Base-by-base conservation (phyloP, 768 basidiomycete species). In the Mrakia gelida region DNA sequence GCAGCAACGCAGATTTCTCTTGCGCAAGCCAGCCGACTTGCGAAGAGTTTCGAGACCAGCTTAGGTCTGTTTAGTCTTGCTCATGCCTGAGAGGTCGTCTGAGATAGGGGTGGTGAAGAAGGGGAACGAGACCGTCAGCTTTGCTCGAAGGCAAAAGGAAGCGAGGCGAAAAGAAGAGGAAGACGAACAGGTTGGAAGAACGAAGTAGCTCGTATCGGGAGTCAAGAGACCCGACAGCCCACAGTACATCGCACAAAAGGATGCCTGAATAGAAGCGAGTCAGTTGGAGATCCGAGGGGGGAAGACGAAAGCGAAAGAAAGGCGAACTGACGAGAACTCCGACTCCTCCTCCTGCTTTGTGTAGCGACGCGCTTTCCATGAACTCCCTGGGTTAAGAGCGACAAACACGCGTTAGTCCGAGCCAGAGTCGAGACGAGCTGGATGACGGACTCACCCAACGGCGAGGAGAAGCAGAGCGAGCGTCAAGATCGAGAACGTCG, bases 401-500 rank as follows among this genome's bases (percentile, higher is more conserved):
- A n/a, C 30, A 3, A 38, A 38, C 38, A 38, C 38, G 38, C 38
- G 38, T 38, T 38, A 38, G 38, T 38, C 8, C 38, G 8, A 38
- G 8, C 38, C 38, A 38, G 38, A 38, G 38, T 8, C 3, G 38
- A 38, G n/a, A 62, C 13, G 61, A 5, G 10, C 3, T 38, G 7
- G 16, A 1, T 3, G 65, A 67, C 8, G 30, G 18, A 67, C 65
- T 67, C 21, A 67, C 65, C 65, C 65, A 18, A 38, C 65, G 21
- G 65, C 32, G 38, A 67, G 65, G n/a, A 67, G 30, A 21, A 32
- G 21, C 32, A 67, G 23, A 9, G 65, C 38, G 30, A 67, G 30
- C 21, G 63, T 70, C n/a, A 79, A 68, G 28, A 74, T 75, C 73
- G 75, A 79, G 73, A 79, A 79, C 52, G 75, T 73, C 15, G 56